Conservation (phyloP, 2,329 filamentous ascomycete genomes). For the Phialophora chinensis region DNA sequence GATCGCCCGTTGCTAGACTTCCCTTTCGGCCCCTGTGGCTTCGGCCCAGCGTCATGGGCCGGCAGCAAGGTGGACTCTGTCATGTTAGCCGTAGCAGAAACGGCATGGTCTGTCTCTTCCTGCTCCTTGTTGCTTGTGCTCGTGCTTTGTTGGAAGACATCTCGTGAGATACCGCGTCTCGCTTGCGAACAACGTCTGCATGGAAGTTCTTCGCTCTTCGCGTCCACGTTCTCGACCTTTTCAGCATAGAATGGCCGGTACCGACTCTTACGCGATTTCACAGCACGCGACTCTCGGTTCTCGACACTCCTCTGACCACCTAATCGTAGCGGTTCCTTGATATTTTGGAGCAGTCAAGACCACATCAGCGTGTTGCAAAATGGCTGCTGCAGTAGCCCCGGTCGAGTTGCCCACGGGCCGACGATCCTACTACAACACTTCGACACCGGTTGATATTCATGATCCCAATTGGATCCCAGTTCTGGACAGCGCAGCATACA, state of each 20-base stretch:
- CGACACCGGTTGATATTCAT: constrained; percentile 34
- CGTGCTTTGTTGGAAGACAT: constrained; percentile 2
- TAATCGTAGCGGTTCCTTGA: background rate
- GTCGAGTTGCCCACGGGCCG: constrained; percentile 37
- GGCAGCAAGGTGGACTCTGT: constrained; percentile 2
- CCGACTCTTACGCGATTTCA: constrained; percentile 2
- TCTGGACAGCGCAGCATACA: constrained; percentile 29
- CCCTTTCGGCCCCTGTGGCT: constrained; percentile 23
- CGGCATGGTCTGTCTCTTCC: constrained; percentile 10
- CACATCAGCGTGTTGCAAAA: constrained; percentile 7
- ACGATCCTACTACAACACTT: constrained; percentile 34
- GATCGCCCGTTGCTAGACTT: constrained; percentile 21
- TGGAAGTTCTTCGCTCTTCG: constrained; percentile 6
- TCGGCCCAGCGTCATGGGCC: constrained; percentile 22
- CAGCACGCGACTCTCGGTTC: background rate
- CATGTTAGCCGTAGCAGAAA: background rate
- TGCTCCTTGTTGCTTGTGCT: background rate
- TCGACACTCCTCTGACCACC: background rate
- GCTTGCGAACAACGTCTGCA: constrained; percentile 13
- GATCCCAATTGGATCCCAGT: constrained; percentile 40
- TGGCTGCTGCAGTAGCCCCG: constrained; percentile 31
- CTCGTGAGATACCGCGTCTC: constrained; percentile 4
- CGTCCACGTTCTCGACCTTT: constrained; percentile 5
- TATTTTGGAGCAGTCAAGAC: background rate
- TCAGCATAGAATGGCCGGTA: constrained; percentile 7